Evolutionary conservation across 2,329 filamentous ascomycete genomes (phyloP).

Genomic region (Colletotrichum agaves): DNA sequence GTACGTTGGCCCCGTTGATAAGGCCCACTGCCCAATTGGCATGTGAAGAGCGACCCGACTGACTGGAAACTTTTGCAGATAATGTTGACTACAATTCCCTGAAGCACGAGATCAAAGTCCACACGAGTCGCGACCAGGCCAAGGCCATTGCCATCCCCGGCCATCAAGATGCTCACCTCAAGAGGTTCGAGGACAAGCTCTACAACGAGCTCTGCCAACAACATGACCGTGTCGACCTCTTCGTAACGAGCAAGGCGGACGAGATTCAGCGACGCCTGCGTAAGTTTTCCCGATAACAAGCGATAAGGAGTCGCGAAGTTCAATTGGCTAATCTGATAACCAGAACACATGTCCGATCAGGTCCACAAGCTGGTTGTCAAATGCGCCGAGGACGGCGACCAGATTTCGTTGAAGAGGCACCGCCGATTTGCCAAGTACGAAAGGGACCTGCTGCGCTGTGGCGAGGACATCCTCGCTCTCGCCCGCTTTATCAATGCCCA

Average conservation of each 20-base stretch:
- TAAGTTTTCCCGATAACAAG: slow-evolving; percentile 43
- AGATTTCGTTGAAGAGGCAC: slow-evolving; percentile 57
- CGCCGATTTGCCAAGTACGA: slow-evolving; percentile 65
- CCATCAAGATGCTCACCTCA: slow-evolving; percentile 67
- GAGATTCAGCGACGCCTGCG: slow-evolving; percentile 78
- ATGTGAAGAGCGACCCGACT: slow-evolving; percentile 15
- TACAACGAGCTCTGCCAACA: slow-evolving; percentile 77
- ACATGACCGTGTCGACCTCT: slow-evolving; percentile 81
- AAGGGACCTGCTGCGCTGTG: slow-evolving; percentile 65
- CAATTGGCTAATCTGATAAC: slow-evolving; percentile 16
- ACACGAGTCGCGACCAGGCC: slow-evolving; percentile 78
- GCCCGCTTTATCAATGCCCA: slow-evolving; percentile 80
- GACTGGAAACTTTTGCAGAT: slow-evolving; percentile 58
- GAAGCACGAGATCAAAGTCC: slow-evolving; percentile 84
- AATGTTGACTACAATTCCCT: slow-evolving; percentile 92
- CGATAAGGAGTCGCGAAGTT: neutral
- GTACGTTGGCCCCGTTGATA: slow-evolving; percentile 54
- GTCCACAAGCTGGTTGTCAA: slow-evolving; percentile 60
- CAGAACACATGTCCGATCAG: slow-evolving; percentile 61
- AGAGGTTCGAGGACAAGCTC: slow-evolving; percentile 77
- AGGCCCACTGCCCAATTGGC: neutral
- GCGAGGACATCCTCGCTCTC: slow-evolving; percentile 76
- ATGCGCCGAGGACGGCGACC: slow-evolving; percentile 49
- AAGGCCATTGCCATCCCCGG: slow-evolving; percentile 80
- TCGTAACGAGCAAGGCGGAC: slow-evolving; percentile 82